phyloP scores from a whole-genome alignment of 768 basidiomycete species.

The Rhodotorula paludigena region DNA sequence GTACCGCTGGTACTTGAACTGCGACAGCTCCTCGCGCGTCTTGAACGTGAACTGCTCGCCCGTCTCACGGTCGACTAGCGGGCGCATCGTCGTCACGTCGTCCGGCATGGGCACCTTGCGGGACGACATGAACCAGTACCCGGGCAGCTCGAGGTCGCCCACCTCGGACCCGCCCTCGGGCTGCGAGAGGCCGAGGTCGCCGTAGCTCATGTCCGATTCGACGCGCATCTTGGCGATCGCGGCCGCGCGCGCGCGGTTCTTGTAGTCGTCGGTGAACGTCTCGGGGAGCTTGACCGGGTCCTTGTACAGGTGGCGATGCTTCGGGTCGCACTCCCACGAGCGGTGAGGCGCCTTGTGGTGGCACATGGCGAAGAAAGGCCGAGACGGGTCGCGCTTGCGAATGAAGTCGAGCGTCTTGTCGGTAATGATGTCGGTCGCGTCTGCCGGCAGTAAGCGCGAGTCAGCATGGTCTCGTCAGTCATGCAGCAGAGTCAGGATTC shows the following conservation, averaged over 20 bases:
- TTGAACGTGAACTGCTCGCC: constrained; percentile 40
- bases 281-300: constrained; percentile 37
- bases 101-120: constrained; percentile 39
- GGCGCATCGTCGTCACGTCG: constrained; percentile 32
- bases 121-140: constrained; percentile 2
- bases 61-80: constrained; percentile 36
- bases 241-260: constrained; percentile 40
- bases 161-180: constrained; percentile 35
- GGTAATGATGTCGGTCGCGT: constrained; percentile 38
- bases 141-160: constrained; percentile 21
- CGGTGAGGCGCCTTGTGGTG: constrained; percentile 42
- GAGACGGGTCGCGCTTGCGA: constrained; percentile 14
- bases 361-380: constrained; percentile 41
- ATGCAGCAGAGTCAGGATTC: no score
- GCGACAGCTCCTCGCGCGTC: constrained; percentile 34
- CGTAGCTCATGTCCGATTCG: constrained; percentile 37
- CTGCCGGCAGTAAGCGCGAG: no score
- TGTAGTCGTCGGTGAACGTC: constrained; percentile 41
- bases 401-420: constrained; percentile 42
- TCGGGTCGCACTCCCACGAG: constrained; percentile 40
- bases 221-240: constrained; percentile 39
- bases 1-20: constrained; percentile 42
- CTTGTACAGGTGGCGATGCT: constrained; percentile 38
- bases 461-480: no score
- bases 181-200: constrained; percentile 34